Evolutionary conservation across 345 rosid genomes (phyloP).

Genomic region (Anastatica hierochuntica): DNA sequence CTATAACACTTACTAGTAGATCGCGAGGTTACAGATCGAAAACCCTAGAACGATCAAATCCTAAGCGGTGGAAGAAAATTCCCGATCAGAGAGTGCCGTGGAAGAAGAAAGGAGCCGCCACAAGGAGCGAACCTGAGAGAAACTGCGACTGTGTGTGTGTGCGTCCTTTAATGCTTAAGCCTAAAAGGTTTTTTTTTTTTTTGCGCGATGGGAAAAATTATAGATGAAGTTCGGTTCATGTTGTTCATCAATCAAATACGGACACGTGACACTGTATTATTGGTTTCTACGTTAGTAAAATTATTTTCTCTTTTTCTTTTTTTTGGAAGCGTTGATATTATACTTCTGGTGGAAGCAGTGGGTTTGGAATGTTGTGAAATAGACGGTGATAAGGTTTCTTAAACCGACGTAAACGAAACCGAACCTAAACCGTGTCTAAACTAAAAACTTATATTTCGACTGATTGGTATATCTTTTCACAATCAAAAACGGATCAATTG

Average conservation of each 20-base stretch:
- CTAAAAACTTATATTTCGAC: no score
- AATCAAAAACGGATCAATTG: no score
- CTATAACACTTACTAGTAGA: no score
- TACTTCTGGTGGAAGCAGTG: constrained; percentile 2
- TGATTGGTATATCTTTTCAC: no score
- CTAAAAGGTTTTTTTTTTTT: constrained; percentile 8
- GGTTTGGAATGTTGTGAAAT: background rate
- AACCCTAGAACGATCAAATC: background rate
- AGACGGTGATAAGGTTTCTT: no score
- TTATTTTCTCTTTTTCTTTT: background rate
- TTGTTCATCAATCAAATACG: background rate
- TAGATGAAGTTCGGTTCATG: constrained; percentile 10
- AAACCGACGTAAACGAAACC: no score
- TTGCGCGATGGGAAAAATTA: background rate
- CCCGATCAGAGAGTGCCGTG: no score
- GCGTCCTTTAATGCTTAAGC: constrained; percentile 14
- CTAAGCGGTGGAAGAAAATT: background rate
- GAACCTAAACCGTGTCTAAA: no score
- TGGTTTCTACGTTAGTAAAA: background rate
- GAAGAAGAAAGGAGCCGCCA: constrained; percentile 30
- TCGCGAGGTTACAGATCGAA: constrained; percentile 20
- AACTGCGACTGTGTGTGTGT: constrained; percentile 8
- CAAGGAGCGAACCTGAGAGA: constrained; percentile 20
- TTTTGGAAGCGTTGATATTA: background rate
- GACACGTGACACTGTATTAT: background rate